Evolutionary conservation across 2,329 filamentous ascomycete genomes (phyloP).

Genomic region (Fusarium ramigenum): DNA sequence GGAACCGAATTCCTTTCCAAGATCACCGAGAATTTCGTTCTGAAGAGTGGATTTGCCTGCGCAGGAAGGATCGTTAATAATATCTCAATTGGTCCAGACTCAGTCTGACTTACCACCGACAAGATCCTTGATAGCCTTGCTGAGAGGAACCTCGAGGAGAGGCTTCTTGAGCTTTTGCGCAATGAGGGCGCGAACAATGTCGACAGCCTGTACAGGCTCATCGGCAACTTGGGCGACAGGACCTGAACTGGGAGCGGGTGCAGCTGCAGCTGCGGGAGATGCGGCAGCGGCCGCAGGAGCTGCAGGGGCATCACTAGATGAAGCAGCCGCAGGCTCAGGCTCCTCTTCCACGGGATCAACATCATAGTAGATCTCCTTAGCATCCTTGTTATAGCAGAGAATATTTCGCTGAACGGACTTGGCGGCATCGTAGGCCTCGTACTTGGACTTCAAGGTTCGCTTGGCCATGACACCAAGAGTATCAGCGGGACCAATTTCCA

Average conservation of each 20-base stretch:
- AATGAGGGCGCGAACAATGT: slow-evolving; percentile 88
- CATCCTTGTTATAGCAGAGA: slow-evolving; percentile 99
- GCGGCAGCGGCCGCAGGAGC: slow-evolving; percentile 65
- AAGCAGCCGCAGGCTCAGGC: slow-evolving; percentile 67
- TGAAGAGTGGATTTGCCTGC: slow-evolving; percentile 97
- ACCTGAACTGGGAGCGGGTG: slow-evolving; percentile 76
- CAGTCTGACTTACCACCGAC: slow-evolving; percentile 81
- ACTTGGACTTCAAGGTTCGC: slow-evolving; percentile 93
- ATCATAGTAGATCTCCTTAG: slow-evolving; percentile 99
- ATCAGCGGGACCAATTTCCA: slow-evolving; percentile 96
- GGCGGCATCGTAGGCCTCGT: slow-evolving; percentile 97
- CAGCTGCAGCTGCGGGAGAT: slow-evolving; percentile 63
- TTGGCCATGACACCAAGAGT: slow-evolving; percentile 98
- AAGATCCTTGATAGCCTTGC: slow-evolving; percentile 98
- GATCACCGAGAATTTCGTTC: slow-evolving; percentile 96
- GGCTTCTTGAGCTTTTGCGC: slow-evolving; percentile 99
- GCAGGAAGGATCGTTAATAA: slow-evolving; percentile 19
- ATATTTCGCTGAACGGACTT: slow-evolving; percentile 97
- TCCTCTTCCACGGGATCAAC: slow-evolving; percentile 96
- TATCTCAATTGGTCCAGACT: neutral
- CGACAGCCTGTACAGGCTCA: slow-evolving; percentile 85
- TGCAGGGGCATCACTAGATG: slow-evolving; percentile 59
- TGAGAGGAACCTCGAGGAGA: slow-evolving; percentile 85
- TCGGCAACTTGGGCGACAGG: slow-evolving; percentile 89
- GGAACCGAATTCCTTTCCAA: slow-evolving; percentile 98